These are phyloP conservation scores for Rhizopogon vesiculosus DNA, from an alignment of 768 basidiomycete genomes.

Conservation along the genomic window DNA sequence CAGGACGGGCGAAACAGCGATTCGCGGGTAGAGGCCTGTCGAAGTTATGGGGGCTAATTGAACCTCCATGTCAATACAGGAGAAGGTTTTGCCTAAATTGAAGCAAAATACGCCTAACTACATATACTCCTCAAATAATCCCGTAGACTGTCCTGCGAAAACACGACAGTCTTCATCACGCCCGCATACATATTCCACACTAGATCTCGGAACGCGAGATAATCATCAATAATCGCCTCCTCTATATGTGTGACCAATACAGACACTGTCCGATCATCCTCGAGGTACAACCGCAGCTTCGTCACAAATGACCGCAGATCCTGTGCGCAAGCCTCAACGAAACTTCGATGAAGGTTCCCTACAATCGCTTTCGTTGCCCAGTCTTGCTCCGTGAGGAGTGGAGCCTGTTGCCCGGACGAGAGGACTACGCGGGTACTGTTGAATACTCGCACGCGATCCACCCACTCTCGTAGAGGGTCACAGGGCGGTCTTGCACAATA, in stretches of 20 bases:
- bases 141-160: conserved; percentile 33
- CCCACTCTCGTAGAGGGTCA: conserved; percentile 59
- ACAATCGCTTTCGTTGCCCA: conserved; percentile 52
- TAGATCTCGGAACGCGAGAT: conserved; percentile 66
- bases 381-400: conserved; percentile 32
- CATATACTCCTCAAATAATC: conserved; percentile 34
- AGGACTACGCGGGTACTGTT: conserved; percentile 17
- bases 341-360: conserved; percentile 45
- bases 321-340: conserved; percentile 49
- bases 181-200: conserved; percentile 46
- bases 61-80: background rate
- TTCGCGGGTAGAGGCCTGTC: background rate
- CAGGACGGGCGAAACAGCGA: background rate
- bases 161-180: conserved; percentile 25
- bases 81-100: background rate
- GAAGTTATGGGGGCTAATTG: background rate
- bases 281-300: conserved; percentile 72
- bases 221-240: conserved; percentile 71
- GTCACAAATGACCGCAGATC: conserved; percentile 52
- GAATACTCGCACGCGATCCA: conserved; percentile 42
- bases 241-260: conserved; percentile 76
- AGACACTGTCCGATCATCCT: conserved; percentile 70
- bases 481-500: conserved; percentile 55
- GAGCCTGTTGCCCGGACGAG: conserved; percentile 9
- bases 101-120: conserved; percentile 13